Evolutionary conservation across 805 yeast genomes (phyloP).

Genomic region (Saturnispora dispora): DNA sequence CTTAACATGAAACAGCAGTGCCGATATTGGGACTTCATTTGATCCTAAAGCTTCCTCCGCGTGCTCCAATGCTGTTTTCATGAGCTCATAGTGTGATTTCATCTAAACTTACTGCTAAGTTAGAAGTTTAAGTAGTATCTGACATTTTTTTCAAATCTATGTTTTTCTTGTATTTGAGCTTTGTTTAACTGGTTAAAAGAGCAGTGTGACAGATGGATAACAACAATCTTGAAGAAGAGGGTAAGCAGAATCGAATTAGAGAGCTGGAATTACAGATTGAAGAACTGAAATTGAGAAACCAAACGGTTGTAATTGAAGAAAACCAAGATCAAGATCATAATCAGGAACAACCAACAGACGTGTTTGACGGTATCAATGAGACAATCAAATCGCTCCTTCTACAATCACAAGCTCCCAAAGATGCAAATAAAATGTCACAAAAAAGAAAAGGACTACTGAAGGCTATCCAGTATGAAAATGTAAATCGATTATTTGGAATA

Average conservation of each 20-base stretch:
- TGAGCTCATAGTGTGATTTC: constrained; percentile 28
- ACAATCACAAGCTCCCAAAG: neutral
- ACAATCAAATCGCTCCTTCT: neutral
- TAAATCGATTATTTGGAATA: constrained; percentile 39
- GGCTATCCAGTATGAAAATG: constrained; percentile 35
- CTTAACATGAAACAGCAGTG: constrained; percentile 46
- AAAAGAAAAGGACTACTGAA: neutral
- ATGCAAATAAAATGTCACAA: constrained; percentile 2
- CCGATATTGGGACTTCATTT: constrained; percentile 83
- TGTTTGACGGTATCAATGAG: neutral
- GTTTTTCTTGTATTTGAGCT: neutral
- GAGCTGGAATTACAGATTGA: constrained; percentile 12
- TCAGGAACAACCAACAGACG: neutral
- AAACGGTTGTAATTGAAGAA: neutral
- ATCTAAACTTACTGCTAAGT: neutral
- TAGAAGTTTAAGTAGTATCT: neutral
- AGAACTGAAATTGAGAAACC: constrained; percentile 4
- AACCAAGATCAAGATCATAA: neutral
- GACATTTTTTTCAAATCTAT: neutral
- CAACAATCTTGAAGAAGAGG: neutral
- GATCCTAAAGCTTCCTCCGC: constrained; percentile 56
- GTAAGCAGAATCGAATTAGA: constrained; percentile 9
- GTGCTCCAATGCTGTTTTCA: constrained; percentile 43
- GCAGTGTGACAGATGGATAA: neutral
- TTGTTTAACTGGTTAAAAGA: neutral